These are phyloP conservation scores for Gardenia jasminoides DNA, from an alignment of 257 asterid species.

Conservation along the genomic window DNA sequence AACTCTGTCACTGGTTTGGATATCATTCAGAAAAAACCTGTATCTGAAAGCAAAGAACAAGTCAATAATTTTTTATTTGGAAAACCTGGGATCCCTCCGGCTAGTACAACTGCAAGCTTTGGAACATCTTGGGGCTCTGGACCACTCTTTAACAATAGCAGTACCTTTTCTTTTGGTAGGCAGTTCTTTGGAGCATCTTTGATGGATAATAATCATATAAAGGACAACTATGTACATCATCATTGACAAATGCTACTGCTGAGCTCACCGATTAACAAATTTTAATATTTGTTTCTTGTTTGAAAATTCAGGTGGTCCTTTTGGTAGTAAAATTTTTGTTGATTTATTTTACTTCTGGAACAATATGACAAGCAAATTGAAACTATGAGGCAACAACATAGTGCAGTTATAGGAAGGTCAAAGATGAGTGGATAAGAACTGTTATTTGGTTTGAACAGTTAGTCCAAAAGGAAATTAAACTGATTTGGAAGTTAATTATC, in stretches of 20 bases:
- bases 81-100: conserved; percentile 16
- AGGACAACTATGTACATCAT: background rate
- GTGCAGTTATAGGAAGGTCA: background rate
- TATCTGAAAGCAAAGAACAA: conserved; percentile 23
- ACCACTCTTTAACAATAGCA: conserved; percentile 23
- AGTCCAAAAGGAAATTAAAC: background rate
- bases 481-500: background rate
- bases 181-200: conserved; percentile 4
- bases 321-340: background rate
- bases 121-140: conserved; percentile 27
- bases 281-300: background rate
- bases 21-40: conserved; percentile 13
- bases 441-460: background rate
- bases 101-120: conserved; percentile 20
- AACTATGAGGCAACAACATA: background rate
- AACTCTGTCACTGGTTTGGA: conserved; percentile 19
- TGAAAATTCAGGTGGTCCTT: background rate
- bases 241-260: background rate
- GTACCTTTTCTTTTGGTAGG: conserved; percentile 44
- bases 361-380: background rate
- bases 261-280: background rate
- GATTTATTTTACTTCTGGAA: background rate
- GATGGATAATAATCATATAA: background rate
- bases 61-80: conserved; percentile 16
- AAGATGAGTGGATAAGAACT: background rate